Conservation (phyloP, 139 green algal genomes). For the Picochlorum sp. region DNA sequence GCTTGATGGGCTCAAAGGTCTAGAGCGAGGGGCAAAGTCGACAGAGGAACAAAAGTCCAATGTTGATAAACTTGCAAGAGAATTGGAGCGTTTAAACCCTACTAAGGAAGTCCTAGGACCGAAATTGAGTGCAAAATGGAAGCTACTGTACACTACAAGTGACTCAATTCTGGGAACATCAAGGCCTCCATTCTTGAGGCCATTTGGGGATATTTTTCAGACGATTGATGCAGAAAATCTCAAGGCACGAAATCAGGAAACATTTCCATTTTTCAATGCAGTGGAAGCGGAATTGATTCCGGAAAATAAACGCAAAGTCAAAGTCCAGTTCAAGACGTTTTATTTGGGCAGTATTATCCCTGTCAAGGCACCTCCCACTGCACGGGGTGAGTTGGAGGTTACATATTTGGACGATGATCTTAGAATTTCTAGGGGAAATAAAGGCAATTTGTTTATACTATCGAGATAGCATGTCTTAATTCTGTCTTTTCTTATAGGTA, state of each 20-base stretch:
- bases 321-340: constrained; percentile 66
- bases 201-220: constrained; percentile 75
- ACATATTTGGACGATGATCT: constrained; percentile 68
- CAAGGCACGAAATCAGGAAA: constrained; percentile 67
- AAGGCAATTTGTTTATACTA: constrained; percentile 53
- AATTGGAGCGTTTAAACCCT: constrained; percentile 64
- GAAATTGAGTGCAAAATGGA: constrained; percentile 58
- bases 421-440: constrained; percentile 51
- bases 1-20: constrained; percentile 35
- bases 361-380: constrained; percentile 49
- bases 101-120: constrained; percentile 42
- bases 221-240: constrained; percentile 54
- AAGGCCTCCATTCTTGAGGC: constrained; percentile 50
- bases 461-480: too few relatives aligned
- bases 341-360: constrained; percentile 53
- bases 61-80: constrained; percentile 38
- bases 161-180: constrained; percentile 61
- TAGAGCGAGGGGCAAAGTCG: constrained; percentile 40
- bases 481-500: too few relatives aligned
- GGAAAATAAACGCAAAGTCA: constrained; percentile 36
- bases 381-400: constrained; percentile 43
- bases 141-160: constrained; percentile 85
- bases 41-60: constrained; percentile 27
- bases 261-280: constrained; percentile 74
- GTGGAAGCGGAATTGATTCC: constrained; percentile 58